These are phyloP conservation scores for Amphibolis antarctica DNA, from an alignment of 106 monocot species.

Conservation along the genomic window DNA sequence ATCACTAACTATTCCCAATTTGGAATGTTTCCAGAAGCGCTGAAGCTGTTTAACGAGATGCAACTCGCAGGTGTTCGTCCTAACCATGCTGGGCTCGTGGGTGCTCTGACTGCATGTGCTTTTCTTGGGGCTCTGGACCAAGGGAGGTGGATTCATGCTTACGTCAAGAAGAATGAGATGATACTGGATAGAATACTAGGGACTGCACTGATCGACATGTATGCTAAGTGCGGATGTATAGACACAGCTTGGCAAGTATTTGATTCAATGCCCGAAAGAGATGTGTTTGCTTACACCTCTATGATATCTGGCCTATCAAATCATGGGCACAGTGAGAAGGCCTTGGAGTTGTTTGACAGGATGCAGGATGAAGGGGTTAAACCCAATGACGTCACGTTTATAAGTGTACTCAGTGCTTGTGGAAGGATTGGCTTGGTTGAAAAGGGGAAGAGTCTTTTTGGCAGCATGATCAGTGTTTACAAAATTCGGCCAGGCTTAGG, in stretches of 20 bases:
- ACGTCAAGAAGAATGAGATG: slow-evolving; percentile 14
- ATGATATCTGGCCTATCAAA: slow-evolving; percentile 82
- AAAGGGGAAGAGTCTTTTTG: slow-evolving; percentile 36
- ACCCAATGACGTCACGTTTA: slow-evolving; percentile 79
- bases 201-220: slow-evolving; percentile 26
- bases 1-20: slow-evolving; percentile 12
- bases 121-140: slow-evolving; percentile 23
- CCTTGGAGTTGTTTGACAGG: slow-evolving; percentile 34
- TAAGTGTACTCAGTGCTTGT: slow-evolving; percentile 64
- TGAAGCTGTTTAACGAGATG: slow-evolving; percentile 20
- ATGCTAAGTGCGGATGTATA: slow-evolving; percentile 23
- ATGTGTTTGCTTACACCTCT: slow-evolving; percentile 70
- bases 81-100: slow-evolving; percentile 23
- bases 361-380: slow-evolving; percentile 52
- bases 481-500: slow-evolving; percentile 53
- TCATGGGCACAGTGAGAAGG: slow-evolving; percentile 37
- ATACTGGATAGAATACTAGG: slow-evolving; percentile 24
- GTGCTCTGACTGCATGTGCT: slow-evolving; percentile 17
- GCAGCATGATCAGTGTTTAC: slow-evolving; percentile 34
- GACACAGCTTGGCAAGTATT: slow-evolving; percentile 38
- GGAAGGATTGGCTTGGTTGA: slow-evolving; percentile 46
- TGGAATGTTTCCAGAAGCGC: slow-evolving; percentile 18
- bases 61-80: slow-evolving; percentile 8
- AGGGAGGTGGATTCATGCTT: slow-evolving; percentile 26
- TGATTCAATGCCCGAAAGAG: slow-evolving; percentile 34